Conservation (phyloP, 768 basidiomycete species). For the Russula lepida region DNA sequence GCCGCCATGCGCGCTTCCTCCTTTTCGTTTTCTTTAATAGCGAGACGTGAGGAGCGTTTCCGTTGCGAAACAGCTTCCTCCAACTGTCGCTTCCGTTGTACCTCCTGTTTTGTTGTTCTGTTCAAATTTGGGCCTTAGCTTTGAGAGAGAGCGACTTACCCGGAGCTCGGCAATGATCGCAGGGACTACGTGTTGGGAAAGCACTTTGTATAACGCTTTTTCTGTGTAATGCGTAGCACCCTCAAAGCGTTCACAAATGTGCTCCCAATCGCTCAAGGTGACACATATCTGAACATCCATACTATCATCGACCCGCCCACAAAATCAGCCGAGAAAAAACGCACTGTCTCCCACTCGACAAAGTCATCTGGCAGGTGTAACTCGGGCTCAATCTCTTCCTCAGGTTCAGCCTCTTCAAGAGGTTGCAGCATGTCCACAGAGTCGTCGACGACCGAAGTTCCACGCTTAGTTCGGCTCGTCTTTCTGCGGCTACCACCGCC, state of each 20-base stretch:
- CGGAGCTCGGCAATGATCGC: conserved; percentile 56
- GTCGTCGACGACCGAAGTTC: conserved; percentile 12
- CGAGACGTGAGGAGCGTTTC: conserved; percentile 87
- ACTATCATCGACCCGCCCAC: not conserved
- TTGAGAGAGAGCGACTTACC: conserved; percentile 33
- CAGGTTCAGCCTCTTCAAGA: conserved; percentile 18
- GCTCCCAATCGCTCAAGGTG: conserved; percentile 79
- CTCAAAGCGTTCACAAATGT: conserved; percentile 64
- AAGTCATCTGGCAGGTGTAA: conserved; percentile 41
- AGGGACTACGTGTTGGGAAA: conserved; percentile 62
- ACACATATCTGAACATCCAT: conserved; percentile 58
- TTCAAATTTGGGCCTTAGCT: not conserved
- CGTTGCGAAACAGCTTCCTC: conserved; percentile 76
- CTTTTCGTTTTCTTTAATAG: conserved; percentile 69
- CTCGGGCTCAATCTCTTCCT: conserved; percentile 23
- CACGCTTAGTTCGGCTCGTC: conserved; percentile 9
- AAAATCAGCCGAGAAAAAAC: not conserved
- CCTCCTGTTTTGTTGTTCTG: conserved; percentile 41
- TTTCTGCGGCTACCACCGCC: conserved; percentile 7
- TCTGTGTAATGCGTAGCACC: conserved; percentile 73
- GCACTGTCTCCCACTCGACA: conserved; percentile 87
- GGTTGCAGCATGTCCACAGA: conserved; percentile 5
- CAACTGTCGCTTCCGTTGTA: conserved; percentile 49
- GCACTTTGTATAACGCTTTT: conserved; percentile 62
- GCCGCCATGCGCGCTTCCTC: conserved; percentile 60